Conservation (phyloP, 495 filamentous ascomycete species). For the Aspergillus steynii region DNA sequence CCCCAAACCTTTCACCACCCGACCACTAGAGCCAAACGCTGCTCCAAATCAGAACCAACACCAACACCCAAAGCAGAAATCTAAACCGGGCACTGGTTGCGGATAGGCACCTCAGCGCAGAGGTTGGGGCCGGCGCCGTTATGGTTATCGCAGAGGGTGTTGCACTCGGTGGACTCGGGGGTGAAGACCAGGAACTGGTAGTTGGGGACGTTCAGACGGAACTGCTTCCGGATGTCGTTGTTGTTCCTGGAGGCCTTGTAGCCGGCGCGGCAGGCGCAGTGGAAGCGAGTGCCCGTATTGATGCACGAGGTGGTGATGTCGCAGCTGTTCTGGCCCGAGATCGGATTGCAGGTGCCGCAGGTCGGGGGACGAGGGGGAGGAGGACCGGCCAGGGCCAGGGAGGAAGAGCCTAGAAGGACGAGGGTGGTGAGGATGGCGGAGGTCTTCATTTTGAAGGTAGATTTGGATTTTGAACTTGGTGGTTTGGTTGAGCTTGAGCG, state of each 20-base stretch:
- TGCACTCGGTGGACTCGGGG: slow-evolving; percentile 37
- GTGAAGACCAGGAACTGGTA: slow-evolving; percentile 47
- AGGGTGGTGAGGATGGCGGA: slow-evolving; percentile 25
- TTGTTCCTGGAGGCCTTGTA: slow-evolving; percentile 56
- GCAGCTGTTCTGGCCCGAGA: slow-evolving; percentile 44
- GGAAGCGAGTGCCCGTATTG: slow-evolving; percentile 70
- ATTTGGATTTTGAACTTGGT: not conserved
- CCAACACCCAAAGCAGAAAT: not conserved
- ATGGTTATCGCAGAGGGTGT: slow-evolving; percentile 41
- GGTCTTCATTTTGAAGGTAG: slow-evolving; percentile 27
- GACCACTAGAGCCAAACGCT: not conserved
- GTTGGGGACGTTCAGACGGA: slow-evolving; percentile 40
- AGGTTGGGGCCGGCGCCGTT: slow-evolving; percentile 31
- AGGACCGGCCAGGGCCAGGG: slow-evolving; percentile 26
- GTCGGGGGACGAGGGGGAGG: slow-evolving; percentile 16
- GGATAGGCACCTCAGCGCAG: slow-evolving; percentile 39
- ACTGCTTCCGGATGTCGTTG: slow-evolving; percentile 35
- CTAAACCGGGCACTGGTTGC: slow-evolving; percentile 33
- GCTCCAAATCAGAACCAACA: no score
- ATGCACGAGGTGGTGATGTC: slow-evolving; percentile 48
- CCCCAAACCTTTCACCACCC: not conserved
- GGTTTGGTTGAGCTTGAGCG: not conserved
- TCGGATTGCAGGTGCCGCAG: slow-evolving; percentile 46
- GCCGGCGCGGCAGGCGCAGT: slow-evolving; percentile 70
- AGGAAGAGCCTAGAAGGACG: slow-evolving; percentile 22